Conservation (phyloP, 2,329 filamentous ascomycete genomes). For the Geosmithia flava region DNA sequence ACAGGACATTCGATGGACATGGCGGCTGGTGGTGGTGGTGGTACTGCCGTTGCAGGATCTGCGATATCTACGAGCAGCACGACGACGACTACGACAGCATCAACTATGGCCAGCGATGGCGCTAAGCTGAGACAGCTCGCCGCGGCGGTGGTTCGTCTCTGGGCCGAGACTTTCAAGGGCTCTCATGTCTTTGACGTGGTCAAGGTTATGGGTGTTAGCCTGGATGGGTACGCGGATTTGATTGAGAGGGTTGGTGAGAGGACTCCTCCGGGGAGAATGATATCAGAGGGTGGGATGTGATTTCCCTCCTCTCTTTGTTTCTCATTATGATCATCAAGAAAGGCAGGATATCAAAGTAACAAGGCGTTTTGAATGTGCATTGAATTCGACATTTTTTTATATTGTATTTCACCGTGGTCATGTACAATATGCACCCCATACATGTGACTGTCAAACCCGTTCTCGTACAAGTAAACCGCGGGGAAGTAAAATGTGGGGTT, state of each 20-base stretch:
- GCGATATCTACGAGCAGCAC: neutral
- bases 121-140: constrained; percentile 42
- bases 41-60: neutral
- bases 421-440: too few species aligned
- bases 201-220: constrained; percentile 41
- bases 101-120: constrained; percentile 25
- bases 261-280: constrained; percentile 10
- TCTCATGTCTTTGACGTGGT: constrained; percentile 49
- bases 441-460: too few species aligned
- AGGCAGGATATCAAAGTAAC: too few species aligned
- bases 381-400: too few species aligned
- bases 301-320: too few species aligned
- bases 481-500: too few species aligned
- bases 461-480: too few species aligned
- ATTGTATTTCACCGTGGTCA: too few species aligned
- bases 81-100: neutral
- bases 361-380: too few species aligned
- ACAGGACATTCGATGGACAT: constrained; percentile 17
- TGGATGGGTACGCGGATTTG: constrained; percentile 45
- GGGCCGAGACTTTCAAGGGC: constrained; percentile 51
- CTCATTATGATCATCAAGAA: too few species aligned
- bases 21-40: too few species aligned
- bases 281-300: too few species aligned
- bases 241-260: constrained; percentile 41
- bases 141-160: constrained; percentile 44